Percentiles rank a stretch among this genome's conserved stretches.
Evolutionary conservation across 768 basidiomycete species (phyloP).

Genomic region (Candolleomyces eurysporus): DNA sequence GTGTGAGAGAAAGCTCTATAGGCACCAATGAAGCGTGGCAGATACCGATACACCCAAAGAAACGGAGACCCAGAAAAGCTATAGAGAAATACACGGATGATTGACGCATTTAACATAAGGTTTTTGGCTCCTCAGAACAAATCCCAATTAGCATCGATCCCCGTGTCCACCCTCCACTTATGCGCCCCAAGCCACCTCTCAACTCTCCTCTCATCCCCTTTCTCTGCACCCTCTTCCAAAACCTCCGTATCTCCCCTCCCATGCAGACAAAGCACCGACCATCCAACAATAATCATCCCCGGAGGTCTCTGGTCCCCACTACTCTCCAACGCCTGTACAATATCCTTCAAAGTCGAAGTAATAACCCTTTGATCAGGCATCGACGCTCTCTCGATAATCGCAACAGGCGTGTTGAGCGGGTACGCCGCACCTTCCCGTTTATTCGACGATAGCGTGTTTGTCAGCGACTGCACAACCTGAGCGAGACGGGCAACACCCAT

Average conservation of each 20-base stretch:
- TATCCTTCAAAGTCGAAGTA: conserved; percentile 69
- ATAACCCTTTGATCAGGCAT: conserved; percentile 90
- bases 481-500: conserved; percentile 93
- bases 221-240: conserved; percentile 52
- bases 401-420: conserved; percentile 78
- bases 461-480: conserved; percentile 66
- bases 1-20: too few relatives aligned
- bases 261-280: conserved; percentile 80
- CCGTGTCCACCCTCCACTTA: conserved; percentile 65
- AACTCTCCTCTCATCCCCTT: conserved; percentile 47
- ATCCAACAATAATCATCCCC: conserved; percentile 95
- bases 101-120: too few relatives aligned
- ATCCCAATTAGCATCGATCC: conserved; percentile 47
- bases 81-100: too few relatives aligned
- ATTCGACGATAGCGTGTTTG: conserved; percentile 9
- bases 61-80: too few relatives aligned
- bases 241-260: conserved; percentile 68
- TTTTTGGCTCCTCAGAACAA: conserved; percentile 10
- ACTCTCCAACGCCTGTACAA: conserved; percentile 68
- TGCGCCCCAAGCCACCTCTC: conserved; percentile 58
- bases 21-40: too few relatives aligned
- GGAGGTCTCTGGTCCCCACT: conserved; percentile 88
- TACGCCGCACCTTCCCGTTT: conserved; percentile 51
- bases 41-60: too few relatives aligned
- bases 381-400: conserved; percentile 92